Evolutionary conservation across 2,329 filamentous ascomycete genomes (phyloP).

Genomic region (Neonectria punicea): DNA sequence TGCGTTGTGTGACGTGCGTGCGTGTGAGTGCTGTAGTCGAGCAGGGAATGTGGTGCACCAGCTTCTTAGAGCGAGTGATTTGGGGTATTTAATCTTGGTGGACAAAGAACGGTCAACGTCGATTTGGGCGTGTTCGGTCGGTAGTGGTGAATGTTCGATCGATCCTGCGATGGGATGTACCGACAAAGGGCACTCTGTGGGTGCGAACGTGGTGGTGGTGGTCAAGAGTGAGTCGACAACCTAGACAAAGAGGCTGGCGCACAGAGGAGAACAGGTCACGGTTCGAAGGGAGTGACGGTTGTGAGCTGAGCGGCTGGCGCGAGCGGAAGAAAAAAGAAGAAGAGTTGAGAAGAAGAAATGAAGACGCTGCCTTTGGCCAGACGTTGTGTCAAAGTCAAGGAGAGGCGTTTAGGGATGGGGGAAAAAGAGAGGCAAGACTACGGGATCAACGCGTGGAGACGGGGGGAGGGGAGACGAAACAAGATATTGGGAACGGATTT

Average conservation of each 20-base stretch:
- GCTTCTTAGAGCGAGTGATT: constrained; percentile 23
- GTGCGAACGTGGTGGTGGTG: constrained; percentile 6
- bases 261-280: constrained; percentile 29
- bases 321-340: constrained; percentile 35
- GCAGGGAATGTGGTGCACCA: constrained; percentile 33
- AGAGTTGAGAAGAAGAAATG: constrained; percentile 31
- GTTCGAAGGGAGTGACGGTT: constrained; percentile 35
- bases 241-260: constrained; percentile 31
- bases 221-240: neutral
- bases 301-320: constrained; percentile 32
- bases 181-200: constrained; percentile 22
- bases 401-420: constrained; percentile 30
- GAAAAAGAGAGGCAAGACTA: constrained; percentile 24
- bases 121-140: constrained; percentile 36
- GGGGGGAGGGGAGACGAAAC: constrained; percentile 41
- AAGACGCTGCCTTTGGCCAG: constrained; percentile 39
- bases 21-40: constrained; percentile 23
- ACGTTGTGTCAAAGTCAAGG: constrained; percentile 29
- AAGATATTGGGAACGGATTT: constrained; percentile 35
- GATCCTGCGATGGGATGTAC: constrained; percentile 44
- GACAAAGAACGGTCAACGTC: constrained; percentile 46
- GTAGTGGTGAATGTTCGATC: constrained; percentile 38
- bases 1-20: constrained; percentile 13
- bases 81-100: constrained; percentile 21
- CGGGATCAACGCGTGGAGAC: constrained; percentile 24